Conservation (phyloP, 2,329 filamentous ascomycete genomes). For the Calonectria pseudoreteaudii region DNA sequence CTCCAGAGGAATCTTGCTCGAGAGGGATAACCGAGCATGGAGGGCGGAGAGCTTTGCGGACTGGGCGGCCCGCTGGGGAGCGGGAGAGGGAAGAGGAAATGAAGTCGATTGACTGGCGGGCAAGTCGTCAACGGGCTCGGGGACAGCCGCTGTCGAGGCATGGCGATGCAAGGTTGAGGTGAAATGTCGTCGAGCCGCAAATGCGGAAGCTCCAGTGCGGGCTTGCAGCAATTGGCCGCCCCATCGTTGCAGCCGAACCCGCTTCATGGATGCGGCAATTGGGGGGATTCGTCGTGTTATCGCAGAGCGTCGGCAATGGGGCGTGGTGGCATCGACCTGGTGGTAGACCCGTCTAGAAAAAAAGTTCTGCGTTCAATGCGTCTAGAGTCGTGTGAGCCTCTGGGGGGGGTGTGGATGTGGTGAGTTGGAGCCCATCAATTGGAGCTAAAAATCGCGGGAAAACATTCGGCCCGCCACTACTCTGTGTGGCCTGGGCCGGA, state of each 20-base stretch:
- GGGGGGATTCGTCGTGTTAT: conserved; percentile 4
- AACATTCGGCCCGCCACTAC: conserved; percentile 39
- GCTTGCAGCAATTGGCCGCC: conserved; percentile 55
- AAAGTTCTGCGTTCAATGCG: conserved; percentile 50
- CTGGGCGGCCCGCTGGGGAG: conserved; percentile 71
- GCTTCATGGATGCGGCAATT: conserved; percentile 52
- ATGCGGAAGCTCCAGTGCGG: conserved; percentile 31
- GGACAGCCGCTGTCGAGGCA: conserved; percentile 49
- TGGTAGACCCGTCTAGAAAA: conserved; percentile 44
- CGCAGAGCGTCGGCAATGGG: conserved; percentile 28
- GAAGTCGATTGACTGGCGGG: conserved; percentile 35
- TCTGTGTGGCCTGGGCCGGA: neutral
- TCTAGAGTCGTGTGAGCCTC: conserved; percentile 50
- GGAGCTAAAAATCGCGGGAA: conserved; percentile 31
- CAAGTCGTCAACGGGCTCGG: conserved; percentile 37
- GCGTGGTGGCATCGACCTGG: conserved; percentile 25
- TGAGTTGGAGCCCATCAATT: conserved; percentile 4
- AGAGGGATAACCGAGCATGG: conserved; percentile 87
- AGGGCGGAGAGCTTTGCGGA: conserved; percentile 94
- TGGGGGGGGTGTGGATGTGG: conserved; percentile 25
- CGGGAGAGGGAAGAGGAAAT: conserved; percentile 75
- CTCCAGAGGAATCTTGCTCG: conserved; percentile 83
- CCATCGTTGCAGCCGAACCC: conserved; percentile 56
- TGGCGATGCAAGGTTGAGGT: conserved; percentile 31
- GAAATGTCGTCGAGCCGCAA: conserved; percentile 43